Percentiles rank a stretch among this genome's conserved stretches.
Evolutionary conservation across 2,329 filamentous ascomycete species (phyloP).

Genomic region (Bipolaris victoriae): DNA sequence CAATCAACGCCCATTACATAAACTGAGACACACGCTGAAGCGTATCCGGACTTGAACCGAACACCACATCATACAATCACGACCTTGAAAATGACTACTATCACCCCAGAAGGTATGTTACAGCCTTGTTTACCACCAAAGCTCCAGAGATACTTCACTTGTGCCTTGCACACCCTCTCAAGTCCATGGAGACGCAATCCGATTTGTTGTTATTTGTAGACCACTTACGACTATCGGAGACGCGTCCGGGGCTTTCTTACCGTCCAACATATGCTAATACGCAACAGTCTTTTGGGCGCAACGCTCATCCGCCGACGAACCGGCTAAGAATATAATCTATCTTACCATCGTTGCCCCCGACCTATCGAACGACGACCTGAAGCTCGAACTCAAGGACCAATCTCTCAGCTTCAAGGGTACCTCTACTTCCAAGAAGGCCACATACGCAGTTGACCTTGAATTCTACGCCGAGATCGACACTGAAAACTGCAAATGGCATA

Average conservation of each 20-base stretch:
- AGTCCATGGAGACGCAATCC: not conserved
- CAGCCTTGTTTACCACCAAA: slow-evolving; percentile 29
- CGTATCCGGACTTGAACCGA: slow-evolving; percentile 3
- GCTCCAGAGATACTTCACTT: slow-evolving; percentile 4
- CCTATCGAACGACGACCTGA: slow-evolving; percentile 74
- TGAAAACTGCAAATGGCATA: slow-evolving; percentile 81
- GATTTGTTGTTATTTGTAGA: not conserved
- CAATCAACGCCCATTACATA: slow-evolving; percentile 7
- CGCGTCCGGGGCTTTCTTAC: slow-evolving; percentile 11
- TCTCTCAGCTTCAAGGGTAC: slow-evolving; percentile 83
- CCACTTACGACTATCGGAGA: not conserved
- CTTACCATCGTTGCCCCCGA: slow-evolving; percentile 90
- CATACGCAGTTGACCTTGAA: slow-evolving; percentile 84
- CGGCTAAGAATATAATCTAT: slow-evolving; percentile 92
- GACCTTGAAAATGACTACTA: slow-evolving; percentile 36
- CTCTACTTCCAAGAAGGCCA: slow-evolving; percentile 82
- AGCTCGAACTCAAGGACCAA: slow-evolving; percentile 75
- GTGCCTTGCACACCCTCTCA: not conserved
- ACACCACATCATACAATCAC: slow-evolving; percentile 3
- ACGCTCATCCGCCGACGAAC: slow-evolving; percentile 81
- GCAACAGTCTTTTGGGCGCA: slow-evolving; percentile 91
- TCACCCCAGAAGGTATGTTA: slow-evolving; percentile 51
- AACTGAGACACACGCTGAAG: slow-evolving; percentile 3
- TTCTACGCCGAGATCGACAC: slow-evolving; percentile 92
- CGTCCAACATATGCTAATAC: slow-evolving; percentile 26